These are phyloP conservation scores for Leccinum ponderosum DNA, from an alignment of 1,284 basidiomycete genomes.

Conservation along the genomic window DNA sequence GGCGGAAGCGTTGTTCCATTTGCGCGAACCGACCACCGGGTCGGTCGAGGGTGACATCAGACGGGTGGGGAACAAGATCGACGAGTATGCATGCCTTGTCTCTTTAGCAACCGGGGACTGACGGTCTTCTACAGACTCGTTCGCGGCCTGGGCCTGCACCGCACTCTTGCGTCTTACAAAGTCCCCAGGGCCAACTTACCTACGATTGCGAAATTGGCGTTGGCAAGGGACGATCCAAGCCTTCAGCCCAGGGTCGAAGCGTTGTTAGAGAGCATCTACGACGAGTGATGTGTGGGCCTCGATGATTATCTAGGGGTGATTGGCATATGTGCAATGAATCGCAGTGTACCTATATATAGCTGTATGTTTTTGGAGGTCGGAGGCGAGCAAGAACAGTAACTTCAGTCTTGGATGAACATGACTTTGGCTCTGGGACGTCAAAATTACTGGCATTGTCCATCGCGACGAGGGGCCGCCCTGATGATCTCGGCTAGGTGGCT, in stretches of 20 bases:
- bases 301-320: not conserved
- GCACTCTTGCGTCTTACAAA: slow-evolving; percentile 56
- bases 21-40: slow-evolving; percentile 58
- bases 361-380: no score
- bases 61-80: slow-evolving; percentile 53
- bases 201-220: slow-evolving; percentile 50
- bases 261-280: slow-evolving; percentile 50
- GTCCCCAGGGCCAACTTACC: slow-evolving; percentile 56
- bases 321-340: not conserved
- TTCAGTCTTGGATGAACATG: slow-evolving; percentile 1
- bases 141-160: slow-evolving; percentile 54
- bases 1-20: slow-evolving; percentile 54
- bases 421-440: slow-evolving; percentile 12
- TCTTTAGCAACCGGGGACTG: not conserved
- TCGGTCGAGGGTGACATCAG: slow-evolving; percentile 58
- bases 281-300: slow-evolving; percentile 3
- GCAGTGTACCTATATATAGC: not conserved
- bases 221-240: slow-evolving; percentile 43
- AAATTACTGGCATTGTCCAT: slow-evolving; percentile 12
- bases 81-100: slow-evolving; percentile 41
- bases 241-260: slow-evolving; percentile 40
- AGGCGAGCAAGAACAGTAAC: not conserved
- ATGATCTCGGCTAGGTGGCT: slow-evolving; percentile 10
- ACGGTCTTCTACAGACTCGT: slow-evolving; percentile 46
- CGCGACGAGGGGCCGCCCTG: slow-evolving; percentile 6